phyloP scores from a whole-genome alignment of 768 basidiomycete species.

The Lentinus brumalis region DNA sequence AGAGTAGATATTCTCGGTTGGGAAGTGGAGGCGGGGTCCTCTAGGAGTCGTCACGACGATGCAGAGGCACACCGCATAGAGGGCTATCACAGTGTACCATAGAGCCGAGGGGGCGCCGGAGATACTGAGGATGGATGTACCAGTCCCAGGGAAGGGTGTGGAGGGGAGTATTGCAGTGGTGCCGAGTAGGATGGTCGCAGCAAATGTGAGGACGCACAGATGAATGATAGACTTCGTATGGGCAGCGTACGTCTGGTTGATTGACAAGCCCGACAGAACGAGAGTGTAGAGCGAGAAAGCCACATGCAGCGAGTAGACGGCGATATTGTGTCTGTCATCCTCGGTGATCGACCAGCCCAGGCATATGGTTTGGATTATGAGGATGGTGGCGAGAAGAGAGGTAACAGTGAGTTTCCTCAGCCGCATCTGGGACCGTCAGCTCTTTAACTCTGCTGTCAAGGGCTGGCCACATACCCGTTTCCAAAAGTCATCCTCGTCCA shows the following conservation, averaged over 20 bases:
- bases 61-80: conserved; percentile 49
- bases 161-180: conserved; percentile 60
- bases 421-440: conserved; percentile 46
- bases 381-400: conserved; percentile 45
- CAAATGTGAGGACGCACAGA: conserved; percentile 54
- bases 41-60: conserved; percentile 57
- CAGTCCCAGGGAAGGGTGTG: conserved; percentile 33
- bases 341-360: conserved; percentile 55
- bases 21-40: conserved; percentile 77
- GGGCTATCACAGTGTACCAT: conserved; percentile 54
- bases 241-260: conserved; percentile 45
- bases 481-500: conserved; percentile 65
- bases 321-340: conserved; percentile 30
- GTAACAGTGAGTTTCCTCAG: conserved; percentile 57
- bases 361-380: conserved; percentile 52
- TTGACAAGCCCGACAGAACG: conserved; percentile 50
- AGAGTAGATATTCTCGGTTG: conserved; percentile 73
- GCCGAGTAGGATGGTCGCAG: conserved; percentile 48
- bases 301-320: conserved; percentile 47
- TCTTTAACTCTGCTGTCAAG: background rate
- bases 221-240: conserved; percentile 52
- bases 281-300: conserved; percentile 63
- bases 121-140: conserved; percentile 28
- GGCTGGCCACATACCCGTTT: conserved; percentile 40
- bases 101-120: conserved; percentile 33